Base-by-base conservation (phyloP, 202 grass and related monocot genomes). In the Setaria viridis region DNA sequence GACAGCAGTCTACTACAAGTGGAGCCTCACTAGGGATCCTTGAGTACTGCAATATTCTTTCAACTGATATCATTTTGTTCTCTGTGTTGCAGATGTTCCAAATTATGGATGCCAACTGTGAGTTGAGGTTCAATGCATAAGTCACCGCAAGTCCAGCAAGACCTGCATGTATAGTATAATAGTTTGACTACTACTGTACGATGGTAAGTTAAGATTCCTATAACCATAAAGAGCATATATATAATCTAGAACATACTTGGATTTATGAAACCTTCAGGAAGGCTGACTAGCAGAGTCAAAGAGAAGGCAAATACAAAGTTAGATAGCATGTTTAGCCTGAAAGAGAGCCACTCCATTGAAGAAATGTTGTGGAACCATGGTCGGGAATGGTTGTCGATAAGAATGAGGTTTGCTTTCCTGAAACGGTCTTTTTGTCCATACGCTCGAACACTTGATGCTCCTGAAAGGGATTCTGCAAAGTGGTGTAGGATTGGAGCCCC, bases 61-160 rank as follows among this genome's bases (percentile, higher is more conserved):
- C 95, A 55, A 98, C 91, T 30, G 95, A 98, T 78, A 98, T 95
- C 90, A 98, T 98, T 92, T 94, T 98, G 86, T 98, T 94, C 80
- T 98, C 93, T 78, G 91, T 73, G 64, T 94, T 92, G 90, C 95
- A 98, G 68, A 92, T 88, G 77, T 98, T 98, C 95, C 95, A 98
- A 84, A 87, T 98, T 57, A 95, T 86, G 74, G 75, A 43, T 80
- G 91, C 82, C 57, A 95, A 16, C 85, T 98, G 95, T 72, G 86
- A 83, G 70, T 95, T 98, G 80, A 98, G 91, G 79, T 91, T 98
- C 81, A 98, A 85, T 58, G 92, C 95, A 77, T 98, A 98, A 72
- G 95, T 94, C 69, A 98, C 95, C 1, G 91, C 95, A 76, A 98
- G 93, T 82, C 95, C 95, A 74, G 93, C 93, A 77, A 98, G 90